These are phyloP conservation scores for Acacia confusa DNA, from an alignment of 306 rosid species.

Conservation along the genomic window DNA sequence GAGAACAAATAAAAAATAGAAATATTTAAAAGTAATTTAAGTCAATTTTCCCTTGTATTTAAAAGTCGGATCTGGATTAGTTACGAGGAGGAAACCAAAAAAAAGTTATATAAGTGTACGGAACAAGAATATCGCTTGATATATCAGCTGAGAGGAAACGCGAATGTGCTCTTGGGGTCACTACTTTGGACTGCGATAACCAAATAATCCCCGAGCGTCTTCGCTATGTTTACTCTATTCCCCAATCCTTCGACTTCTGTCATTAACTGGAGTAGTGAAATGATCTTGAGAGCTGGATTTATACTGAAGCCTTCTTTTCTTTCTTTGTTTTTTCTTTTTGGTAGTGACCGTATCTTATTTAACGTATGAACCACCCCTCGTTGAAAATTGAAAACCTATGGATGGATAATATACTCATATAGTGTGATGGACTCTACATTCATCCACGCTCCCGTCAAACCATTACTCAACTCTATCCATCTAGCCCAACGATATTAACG, in stretches of 20 bases:
- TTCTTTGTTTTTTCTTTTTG: not conserved
- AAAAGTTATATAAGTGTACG: no score
- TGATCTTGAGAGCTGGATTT: not conserved
- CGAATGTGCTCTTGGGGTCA: not conserved
- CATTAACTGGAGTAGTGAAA: not conserved
- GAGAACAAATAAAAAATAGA: no score
- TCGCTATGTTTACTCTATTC: not conserved
- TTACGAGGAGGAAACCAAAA: no score
- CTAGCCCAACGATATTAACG: not conserved
- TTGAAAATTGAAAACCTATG: not conserved
- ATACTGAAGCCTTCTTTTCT: not conserved
- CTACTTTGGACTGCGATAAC: no score
- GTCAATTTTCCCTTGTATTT: no score
- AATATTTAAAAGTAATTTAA: no score
- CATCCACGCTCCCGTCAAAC: not conserved
- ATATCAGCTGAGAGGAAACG: not conserved
- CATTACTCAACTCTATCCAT: not conserved
- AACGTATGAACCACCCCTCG: no score
- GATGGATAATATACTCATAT: not conserved
- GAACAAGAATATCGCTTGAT: no score
- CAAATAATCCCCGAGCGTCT: not conserved
- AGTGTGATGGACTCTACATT: not conserved
- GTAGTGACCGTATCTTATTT: not conserved
- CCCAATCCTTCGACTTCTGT: not conserved
- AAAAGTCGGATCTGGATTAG: no score